These are phyloP conservation scores for Yamadazyma buinensis DNA, from an alignment of 1,139 yeast genomes.

Conservation along the genomic window DNA sequence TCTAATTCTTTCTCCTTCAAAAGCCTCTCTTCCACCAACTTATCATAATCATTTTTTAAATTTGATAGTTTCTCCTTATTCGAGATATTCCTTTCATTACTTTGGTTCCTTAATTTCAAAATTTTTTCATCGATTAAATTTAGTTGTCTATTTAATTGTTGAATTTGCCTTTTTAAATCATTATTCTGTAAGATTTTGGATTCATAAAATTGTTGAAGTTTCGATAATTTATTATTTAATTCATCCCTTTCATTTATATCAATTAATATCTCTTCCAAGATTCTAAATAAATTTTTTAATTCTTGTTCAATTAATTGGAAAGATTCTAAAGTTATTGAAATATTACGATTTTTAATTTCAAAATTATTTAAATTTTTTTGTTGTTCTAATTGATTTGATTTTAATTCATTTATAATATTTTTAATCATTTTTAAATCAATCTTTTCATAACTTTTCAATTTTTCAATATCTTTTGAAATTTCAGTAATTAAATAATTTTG, in stretches of 20 bases:
- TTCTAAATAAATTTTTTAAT: conserved; percentile 44
- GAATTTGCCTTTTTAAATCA: conserved; percentile 49
- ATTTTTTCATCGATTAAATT: conserved; percentile 53
- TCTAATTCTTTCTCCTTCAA: conserved; percentile 50
- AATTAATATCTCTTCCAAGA: conserved; percentile 54
- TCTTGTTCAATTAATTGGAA: conserved; percentile 56
- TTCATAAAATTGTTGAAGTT: conserved; percentile 46
- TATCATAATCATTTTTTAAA: conserved; percentile 45
- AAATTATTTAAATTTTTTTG: conserved; percentile 36
- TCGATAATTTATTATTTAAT: conserved; percentile 34
- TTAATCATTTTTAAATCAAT: conserved; percentile 59
- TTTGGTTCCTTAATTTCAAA: conserved; percentile 44
- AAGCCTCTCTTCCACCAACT: conserved; percentile 48
- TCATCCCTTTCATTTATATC: conserved; percentile 49
- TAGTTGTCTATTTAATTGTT: conserved; percentile 51
- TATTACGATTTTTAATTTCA: conserved; percentile 48
- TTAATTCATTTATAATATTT: conserved; percentile 54
- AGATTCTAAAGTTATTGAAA: conserved; percentile 56
- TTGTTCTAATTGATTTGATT: conserved; percentile 42
- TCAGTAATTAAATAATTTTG: conserved; percentile 52
- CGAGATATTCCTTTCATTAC: conserved; percentile 42
- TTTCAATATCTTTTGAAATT: conserved; percentile 55
- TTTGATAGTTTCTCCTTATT: conserved; percentile 44
- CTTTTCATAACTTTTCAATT: conserved; percentile 55
- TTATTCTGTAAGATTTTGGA: conserved; percentile 41